Evolutionary conservation across 495 filamentous ascomycete species (phyloP).

Genomic region (Neurospora terricola): DNA sequence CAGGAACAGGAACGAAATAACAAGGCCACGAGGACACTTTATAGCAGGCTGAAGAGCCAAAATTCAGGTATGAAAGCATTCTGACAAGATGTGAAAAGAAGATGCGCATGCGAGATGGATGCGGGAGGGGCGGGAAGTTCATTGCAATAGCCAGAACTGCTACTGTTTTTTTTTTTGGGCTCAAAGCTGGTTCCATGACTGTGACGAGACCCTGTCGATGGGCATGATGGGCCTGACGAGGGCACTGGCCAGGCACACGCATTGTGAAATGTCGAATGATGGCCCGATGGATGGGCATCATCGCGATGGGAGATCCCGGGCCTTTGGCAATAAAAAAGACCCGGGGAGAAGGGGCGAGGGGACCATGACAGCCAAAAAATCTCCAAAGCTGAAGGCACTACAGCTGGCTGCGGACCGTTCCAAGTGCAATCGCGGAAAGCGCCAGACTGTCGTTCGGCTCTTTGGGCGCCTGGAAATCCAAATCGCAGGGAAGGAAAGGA

Average conservation of each 20-base stretch:
- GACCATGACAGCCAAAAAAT: background rate
- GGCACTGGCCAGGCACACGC: background rate
- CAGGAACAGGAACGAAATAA: background rate
- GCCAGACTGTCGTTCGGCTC: background rate
- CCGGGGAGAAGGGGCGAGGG: background rate
- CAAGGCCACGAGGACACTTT: background rate
- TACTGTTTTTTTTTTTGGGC: background rate
- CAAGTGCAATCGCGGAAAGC: background rate
- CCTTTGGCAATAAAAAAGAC: background rate
- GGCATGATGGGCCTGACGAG: background rate
- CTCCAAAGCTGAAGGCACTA: background rate
- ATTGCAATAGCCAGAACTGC: background rate
- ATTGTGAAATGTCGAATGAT: background rate
- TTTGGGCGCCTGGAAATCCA: background rate
- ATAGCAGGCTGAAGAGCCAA: background rate
- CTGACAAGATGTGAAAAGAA: too few relatives aligned
- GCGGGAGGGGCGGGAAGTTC: background rate
- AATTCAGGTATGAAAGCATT: background rate
- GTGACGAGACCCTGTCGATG: background rate
- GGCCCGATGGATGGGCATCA: background rate
- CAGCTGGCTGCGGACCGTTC: background rate
- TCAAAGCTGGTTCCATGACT: background rate
- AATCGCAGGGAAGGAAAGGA: background rate
- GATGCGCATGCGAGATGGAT: too few relatives aligned
- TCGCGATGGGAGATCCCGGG: background rate